Conservation (phyloP, 345 rosid species). For the Laguncularia racemosa region DNA sequence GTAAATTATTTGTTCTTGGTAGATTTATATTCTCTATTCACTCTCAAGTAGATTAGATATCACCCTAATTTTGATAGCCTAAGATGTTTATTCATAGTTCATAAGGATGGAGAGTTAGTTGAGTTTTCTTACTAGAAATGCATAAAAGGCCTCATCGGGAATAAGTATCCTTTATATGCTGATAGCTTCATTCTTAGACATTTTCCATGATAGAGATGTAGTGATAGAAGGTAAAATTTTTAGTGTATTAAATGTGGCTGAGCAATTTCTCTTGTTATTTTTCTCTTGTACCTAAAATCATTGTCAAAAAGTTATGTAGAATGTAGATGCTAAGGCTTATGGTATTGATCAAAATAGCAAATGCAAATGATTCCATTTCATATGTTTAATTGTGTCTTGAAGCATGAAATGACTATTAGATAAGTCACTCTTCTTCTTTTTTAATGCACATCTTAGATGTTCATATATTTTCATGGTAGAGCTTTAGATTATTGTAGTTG, state of each 20-base stretch:
- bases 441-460: too few species aligned
- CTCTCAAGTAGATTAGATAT: constrained; percentile 53
- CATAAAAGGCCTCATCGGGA: constrained; percentile 81
- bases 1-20: background rate
- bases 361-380: too few species aligned
- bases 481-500: too few species aligned
- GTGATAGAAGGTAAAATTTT: constrained; percentile 30
- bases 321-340: too few species aligned
- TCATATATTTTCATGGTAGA: too few species aligned
- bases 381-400: too few species aligned
- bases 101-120: constrained; percentile 61
- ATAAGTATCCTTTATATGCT: constrained; percentile 84
- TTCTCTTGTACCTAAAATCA: too few species aligned
- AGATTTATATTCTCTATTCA: constrained; percentile 11
- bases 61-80: constrained; percentile 81
- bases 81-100: constrained; percentile 76
- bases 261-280: background rate
- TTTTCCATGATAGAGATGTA: constrained; percentile 52
- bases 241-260: background rate
- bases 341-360: too few species aligned
- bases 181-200: constrained; percentile 87
- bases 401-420: too few species aligned
- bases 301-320: too few species aligned
- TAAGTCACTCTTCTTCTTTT: too few species aligned
- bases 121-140: constrained; percentile 99